Evolutionary conservation across 371 early-diverging fungal species (phyloP).

Genomic region (Zancudomyces culisetae): DNA sequence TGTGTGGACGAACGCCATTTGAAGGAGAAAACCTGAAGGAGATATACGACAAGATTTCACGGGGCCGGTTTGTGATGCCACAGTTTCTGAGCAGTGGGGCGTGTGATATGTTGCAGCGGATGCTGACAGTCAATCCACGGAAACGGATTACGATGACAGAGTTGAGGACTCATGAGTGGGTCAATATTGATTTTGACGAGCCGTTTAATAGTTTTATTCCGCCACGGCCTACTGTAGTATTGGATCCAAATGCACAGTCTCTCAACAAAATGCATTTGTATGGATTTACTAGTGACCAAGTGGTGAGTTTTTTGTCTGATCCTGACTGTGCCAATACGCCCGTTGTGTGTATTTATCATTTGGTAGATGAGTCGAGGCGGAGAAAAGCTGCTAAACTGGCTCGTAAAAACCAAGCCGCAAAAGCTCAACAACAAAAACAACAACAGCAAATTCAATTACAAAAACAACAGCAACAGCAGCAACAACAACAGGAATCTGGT

Average conservation of each 20-base stretch:
- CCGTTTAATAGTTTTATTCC: slow-evolving; percentile 18
- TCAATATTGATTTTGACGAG: slow-evolving; percentile 18
- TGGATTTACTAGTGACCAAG: slow-evolving; percentile 13
- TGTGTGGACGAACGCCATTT: slow-evolving; percentile 89
- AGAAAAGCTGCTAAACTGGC: slow-evolving; percentile 13
- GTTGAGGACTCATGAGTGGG: slow-evolving; percentile 21
- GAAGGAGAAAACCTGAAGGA: slow-evolving; percentile 77
- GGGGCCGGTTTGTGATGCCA: slow-evolving; percentile 19
- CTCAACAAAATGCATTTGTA: slow-evolving; percentile 22
- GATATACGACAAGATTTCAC: slow-evolving; percentile 84
- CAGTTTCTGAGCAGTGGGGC: slow-evolving; percentile 16
- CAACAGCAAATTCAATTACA: not conserved
- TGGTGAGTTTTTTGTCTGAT: slow-evolving; percentile 12
- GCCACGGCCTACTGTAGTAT: slow-evolving; percentile 15
- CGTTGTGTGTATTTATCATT: slow-evolving; percentile 21
- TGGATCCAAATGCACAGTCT: slow-evolving; percentile 20
- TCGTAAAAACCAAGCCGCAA: slow-evolving; percentile 7
- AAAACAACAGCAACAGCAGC: not conserved
- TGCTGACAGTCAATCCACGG: slow-evolving; percentile 18
- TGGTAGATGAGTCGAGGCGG: slow-evolving; percentile 21
- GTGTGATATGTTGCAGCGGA: slow-evolving; percentile 15
- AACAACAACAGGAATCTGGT: not conserved
- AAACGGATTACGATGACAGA: slow-evolving; percentile 21
- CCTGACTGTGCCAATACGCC: slow-evolving; percentile 18
- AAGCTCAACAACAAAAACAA: not conserved